phyloP scores from a whole-genome alignment of 805 yeast genomes.

The Kockiozyma suomiensis region DNA sequence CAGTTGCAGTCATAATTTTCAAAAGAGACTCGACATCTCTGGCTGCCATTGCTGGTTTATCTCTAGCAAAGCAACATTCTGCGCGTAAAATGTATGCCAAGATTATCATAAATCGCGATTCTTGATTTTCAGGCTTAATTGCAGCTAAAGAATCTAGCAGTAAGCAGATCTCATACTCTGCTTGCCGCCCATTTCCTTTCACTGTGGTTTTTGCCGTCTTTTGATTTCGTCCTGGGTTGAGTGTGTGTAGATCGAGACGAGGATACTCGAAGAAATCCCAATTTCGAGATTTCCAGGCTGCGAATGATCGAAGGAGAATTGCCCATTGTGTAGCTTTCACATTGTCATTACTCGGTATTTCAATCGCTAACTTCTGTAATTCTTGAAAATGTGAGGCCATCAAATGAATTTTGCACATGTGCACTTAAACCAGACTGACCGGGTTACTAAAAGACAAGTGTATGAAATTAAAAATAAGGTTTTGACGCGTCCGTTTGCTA shows the following conservation, averaged over 20 bases:
- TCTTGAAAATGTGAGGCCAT: not conserved
- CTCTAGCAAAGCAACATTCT: conserved; percentile 17
- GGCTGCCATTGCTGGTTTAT: conserved; percentile 2
- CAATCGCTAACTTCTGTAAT: not conserved
- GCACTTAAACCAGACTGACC: too few relatives aligned
- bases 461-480: not conserved
- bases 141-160: not conserved
- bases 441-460: too few relatives aligned
- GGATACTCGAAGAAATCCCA: conserved; percentile 20
- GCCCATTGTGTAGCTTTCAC: conserved; percentile 5
- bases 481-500: not conserved
- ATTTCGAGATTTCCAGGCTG: conserved; percentile 14
- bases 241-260: not conserved
- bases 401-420: too few relatives aligned
- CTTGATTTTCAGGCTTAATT: not conserved
- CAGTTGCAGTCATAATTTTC: not conserved
- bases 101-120: not conserved
- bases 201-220: not conserved
- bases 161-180: conserved; percentile 10
- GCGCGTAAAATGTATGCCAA: conserved; percentile 17
- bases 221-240: too few relatives aligned
- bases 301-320: conserved; percentile 13
- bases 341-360: not conserved
- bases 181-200: conserved; percentile 5
- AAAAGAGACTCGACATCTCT: not conserved